These are phyloP conservation scores for Aspergillus leporis DNA, from an alignment of 495 filamentous ascomycete genomes.

Conservation along the genomic window DNA sequence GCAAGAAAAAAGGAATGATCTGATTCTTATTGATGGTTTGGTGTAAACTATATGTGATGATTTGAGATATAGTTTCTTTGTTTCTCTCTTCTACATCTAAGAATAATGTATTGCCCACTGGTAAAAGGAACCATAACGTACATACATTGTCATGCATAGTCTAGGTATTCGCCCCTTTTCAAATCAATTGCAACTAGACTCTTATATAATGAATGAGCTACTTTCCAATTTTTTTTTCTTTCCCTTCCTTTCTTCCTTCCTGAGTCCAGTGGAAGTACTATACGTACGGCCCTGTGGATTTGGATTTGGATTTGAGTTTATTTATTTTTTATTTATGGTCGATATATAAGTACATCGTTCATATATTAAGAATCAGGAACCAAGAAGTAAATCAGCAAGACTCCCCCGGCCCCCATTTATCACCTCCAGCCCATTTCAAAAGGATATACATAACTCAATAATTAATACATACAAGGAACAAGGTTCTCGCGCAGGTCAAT, in stretches of 20 bases:
- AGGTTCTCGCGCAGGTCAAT: background rate
- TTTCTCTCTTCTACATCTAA: slow-evolving; percentile 1
- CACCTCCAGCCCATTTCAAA: background rate
- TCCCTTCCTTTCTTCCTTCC: background rate
- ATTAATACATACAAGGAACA: slow-evolving; percentile 5
- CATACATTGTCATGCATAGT: too few relatives aligned
- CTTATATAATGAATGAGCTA: too few relatives aligned
- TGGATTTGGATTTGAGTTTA: background rate
- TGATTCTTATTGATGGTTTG: too few relatives aligned
- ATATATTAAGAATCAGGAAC: background rate
- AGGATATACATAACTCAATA: slow-evolving; percentile 1
- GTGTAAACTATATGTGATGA: background rate
- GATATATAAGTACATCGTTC: background rate
- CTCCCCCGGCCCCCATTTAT: background rate
- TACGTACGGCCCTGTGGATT: background rate
- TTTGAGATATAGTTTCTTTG: slow-evolving; percentile 3
- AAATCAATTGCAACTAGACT: too few relatives aligned
- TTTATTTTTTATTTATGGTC: background rate
- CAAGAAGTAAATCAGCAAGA: background rate
- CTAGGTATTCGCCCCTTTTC: too few relatives aligned
- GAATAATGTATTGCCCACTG: too few relatives aligned
- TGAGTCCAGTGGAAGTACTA: background rate
- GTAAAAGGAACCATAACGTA: too few relatives aligned
- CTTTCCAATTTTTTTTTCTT: too few relatives aligned
- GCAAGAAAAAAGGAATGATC: too few relatives aligned